phyloP scores from a whole-genome alignment of 768 basidiomycete species.

The Mycena galopus region DNA sequence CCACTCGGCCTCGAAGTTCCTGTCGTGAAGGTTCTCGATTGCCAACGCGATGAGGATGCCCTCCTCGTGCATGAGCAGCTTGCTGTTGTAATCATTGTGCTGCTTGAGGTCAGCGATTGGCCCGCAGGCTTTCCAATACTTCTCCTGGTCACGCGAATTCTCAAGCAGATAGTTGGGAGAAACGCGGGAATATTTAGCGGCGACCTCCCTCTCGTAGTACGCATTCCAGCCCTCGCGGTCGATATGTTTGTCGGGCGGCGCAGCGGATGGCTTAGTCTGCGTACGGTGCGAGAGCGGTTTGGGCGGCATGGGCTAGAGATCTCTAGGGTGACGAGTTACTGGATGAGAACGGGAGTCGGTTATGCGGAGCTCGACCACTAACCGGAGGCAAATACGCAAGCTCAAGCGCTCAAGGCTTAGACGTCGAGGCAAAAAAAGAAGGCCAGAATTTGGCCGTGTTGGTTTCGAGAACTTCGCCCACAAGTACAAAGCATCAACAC shows the following conservation, averaged over 20 bases:
- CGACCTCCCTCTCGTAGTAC: not conserved
- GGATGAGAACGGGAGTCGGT: not conserved
- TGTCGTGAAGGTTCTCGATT: not conserved
- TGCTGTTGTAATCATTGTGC: not conserved
- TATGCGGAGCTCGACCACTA: not conserved
- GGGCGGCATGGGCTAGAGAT: conserved; percentile 6
- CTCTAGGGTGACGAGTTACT: conserved; percentile 4
- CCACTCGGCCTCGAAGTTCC: conserved; percentile 4
- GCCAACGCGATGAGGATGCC: conserved; percentile 8
- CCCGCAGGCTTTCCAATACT: not conserved
- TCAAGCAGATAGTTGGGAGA: not conserved
- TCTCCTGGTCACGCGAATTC: not conserved
- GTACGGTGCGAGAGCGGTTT: conserved; percentile 1
- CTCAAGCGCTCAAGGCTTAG: not conserved
- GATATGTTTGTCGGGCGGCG: conserved; percentile 3
- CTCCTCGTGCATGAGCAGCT: conserved; percentile 7
- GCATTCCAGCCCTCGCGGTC: conserved; percentile 6
- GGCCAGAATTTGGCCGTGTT: not conserved
- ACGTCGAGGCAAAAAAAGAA: conserved; percentile 5
- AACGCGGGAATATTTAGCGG: conserved; percentile 4
- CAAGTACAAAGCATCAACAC: conserved; percentile 6
- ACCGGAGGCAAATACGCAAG: not conserved
- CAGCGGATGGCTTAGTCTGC: conserved; percentile 1
- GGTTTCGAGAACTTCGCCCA: conserved; percentile 7
- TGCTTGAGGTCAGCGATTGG: conserved; percentile 3